A percentile compares a stretch with the other conserved stretches of the same genome.
Evolutionary conservation across 306 rosid genomes (phyloP).

Genomic region (Coriaria nepalensis): DNA sequence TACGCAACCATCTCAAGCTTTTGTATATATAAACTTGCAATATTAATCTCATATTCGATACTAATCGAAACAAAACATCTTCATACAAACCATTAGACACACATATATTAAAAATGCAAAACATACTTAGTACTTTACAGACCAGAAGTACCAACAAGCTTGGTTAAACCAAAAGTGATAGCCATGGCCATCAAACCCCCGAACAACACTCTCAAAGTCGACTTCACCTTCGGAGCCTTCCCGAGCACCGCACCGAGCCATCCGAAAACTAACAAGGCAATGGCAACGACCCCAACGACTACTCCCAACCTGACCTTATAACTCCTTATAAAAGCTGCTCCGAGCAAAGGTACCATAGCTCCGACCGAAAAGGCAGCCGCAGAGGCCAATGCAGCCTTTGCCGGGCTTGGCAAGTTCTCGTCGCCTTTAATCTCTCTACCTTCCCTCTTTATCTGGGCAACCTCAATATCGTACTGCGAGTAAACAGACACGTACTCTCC

Average conservation of each 20-base stretch:
- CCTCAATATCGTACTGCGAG: slow-evolving; percentile 8
- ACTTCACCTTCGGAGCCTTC: slow-evolving; percentile 5
- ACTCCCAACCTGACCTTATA: slow-evolving; percentile 12
- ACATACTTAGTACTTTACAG: no score
- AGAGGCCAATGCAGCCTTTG: slow-evolving; percentile 7
- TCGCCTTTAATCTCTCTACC: not conserved
- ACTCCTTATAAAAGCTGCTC: slow-evolving; percentile 3
- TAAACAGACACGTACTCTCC: slow-evolving; percentile 11
- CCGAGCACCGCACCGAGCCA: slow-evolving; percentile 7
- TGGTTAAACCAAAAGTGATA: slow-evolving; percentile 13
- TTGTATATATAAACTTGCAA: no score
- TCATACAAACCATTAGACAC: no score
- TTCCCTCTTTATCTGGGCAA: slow-evolving; percentile 8
- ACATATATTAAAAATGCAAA: no score
- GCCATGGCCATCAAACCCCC: slow-evolving; percentile 17
- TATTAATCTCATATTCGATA: no score
- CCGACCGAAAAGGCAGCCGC: slow-evolving; percentile 10
- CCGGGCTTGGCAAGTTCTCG: slow-evolving; percentile 8
- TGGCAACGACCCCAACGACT: not conserved
- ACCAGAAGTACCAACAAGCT: slow-evolving; percentile 6
- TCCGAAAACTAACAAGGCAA: slow-evolving; percentile 8
- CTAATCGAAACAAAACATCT: no score
- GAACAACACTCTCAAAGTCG: slow-evolving; percentile 1
- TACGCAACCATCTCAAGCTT: no score
- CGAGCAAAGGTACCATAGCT: slow-evolving; percentile 7